Conservation (phyloP, 768 basidiomycete species). For the Xerocomus potaroensis region DNA sequence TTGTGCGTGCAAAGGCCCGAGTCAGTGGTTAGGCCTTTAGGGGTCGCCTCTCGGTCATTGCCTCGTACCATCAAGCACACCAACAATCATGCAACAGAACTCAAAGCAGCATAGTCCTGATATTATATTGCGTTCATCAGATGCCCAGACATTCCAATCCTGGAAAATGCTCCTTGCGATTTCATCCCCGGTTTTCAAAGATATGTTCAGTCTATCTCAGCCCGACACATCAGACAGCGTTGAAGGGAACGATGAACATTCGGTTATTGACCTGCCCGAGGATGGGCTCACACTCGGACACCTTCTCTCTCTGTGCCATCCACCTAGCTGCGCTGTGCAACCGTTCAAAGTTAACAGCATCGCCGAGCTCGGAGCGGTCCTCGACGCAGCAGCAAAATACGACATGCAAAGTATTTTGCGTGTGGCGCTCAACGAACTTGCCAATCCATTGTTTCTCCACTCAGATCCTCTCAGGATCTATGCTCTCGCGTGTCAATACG, state of each 20-base stretch:
- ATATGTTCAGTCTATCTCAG: constrained; percentile 15
- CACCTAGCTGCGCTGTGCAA: not conserved
- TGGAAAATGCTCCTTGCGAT: constrained; percentile 10
- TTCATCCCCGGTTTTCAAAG: constrained; percentile 11
- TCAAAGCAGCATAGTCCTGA: constrained; percentile 4
- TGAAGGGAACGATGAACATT: not conserved
- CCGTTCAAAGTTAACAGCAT: not conserved
- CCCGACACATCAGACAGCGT: not conserved
- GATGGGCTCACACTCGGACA: constrained; percentile 4
- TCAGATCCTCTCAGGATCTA: constrained; percentile 7
- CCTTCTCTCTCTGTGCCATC: constrained; percentile 11
- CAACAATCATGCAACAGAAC: constrained; percentile 9
- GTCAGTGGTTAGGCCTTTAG: too few species aligned
- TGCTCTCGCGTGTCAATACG: constrained; percentile 11
- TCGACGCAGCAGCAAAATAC: constrained; percentile 14
- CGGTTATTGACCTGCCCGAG: constrained; percentile 11
- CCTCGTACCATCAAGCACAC: too few species aligned
- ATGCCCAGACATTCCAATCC: not conserved
- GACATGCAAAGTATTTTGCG: constrained; percentile 9
- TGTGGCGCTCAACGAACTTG: constrained; percentile 4
- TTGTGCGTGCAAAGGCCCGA: too few species aligned
- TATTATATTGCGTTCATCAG: constrained; percentile 14
- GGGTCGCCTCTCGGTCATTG: too few species aligned
- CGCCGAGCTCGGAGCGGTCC: constrained; percentile 4
- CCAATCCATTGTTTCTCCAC: not conserved